Evolutionary conservation across 2,329 filamentous ascomycete species (phyloP).

Genomic region (Reticulascus tulasneorum): DNA sequence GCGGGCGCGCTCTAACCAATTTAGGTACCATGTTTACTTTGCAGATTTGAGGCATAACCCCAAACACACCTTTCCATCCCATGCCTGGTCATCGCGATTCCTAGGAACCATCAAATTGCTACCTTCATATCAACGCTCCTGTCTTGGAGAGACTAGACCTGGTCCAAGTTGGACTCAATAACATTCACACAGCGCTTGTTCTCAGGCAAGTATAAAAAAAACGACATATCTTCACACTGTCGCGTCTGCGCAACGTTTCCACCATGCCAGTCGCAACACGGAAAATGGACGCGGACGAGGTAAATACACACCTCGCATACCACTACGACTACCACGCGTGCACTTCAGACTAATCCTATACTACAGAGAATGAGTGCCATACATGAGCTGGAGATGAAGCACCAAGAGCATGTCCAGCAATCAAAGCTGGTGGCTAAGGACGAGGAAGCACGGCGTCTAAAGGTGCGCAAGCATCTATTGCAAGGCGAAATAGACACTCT

Average conservation of each 20-base stretch:
- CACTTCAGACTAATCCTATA: background rate
- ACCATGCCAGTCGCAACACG: constrained; percentile 13
- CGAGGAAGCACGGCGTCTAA: constrained; percentile 68
- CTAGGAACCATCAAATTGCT: background rate
- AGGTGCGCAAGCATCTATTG: constrained; percentile 66
- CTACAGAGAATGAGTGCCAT: constrained; percentile 40
- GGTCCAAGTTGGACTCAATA: too few relatives aligned
- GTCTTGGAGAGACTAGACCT: too few relatives aligned
- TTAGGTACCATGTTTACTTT: constrained; percentile 27
- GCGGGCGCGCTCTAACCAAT: constrained; percentile 8
- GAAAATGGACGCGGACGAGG: constrained; percentile 13
- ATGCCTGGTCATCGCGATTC: background rate
- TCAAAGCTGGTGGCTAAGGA: constrained; percentile 68
- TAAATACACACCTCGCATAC: background rate
- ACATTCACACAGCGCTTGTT: too few relatives aligned
- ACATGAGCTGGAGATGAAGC: constrained; percentile 63
- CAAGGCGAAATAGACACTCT: constrained; percentile 70
- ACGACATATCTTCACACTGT: background rate
- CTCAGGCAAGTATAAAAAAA: background rate
- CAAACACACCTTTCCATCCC: constrained; percentile 5
- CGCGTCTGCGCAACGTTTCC: background rate
- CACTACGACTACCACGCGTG: background rate
- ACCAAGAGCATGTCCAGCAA: constrained; percentile 61
- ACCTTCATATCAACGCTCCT: background rate
- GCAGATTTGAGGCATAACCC: constrained; percentile 1